phyloP scores from a whole-genome alignment of 2,329 filamentous ascomycete species.

The Oidium heveae region DNA sequence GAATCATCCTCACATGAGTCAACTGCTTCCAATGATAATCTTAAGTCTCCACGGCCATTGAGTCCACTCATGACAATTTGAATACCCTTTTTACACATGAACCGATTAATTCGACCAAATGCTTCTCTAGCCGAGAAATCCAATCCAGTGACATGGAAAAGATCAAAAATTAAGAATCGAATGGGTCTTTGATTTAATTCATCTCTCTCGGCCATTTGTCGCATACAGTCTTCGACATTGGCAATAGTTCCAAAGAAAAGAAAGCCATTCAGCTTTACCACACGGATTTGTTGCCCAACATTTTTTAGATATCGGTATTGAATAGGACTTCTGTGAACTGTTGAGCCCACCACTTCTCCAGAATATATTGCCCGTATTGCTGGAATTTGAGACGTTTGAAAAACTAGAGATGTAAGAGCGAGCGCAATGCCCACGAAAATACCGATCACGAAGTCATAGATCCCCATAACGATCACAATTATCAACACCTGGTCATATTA shows the following conservation, averaged over 20 bases:
- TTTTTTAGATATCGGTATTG: conserved; percentile 70
- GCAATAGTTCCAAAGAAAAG: conserved; percentile 98
- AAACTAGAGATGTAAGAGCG: conserved; percentile 72
- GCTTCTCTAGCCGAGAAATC: conserved; percentile 94
- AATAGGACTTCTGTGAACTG: conserved; percentile 70
- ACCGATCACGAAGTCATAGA: conserved; percentile 87
- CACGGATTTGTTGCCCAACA: conserved; percentile 67
- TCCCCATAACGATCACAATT: conserved; percentile 87
- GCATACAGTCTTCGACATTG: conserved; percentile 72
- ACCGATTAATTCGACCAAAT: conserved; percentile 73
- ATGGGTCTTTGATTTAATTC: conserved; percentile 57
- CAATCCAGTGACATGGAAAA: conserved; percentile 70
- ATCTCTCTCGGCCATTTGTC: conserved; percentile 58
- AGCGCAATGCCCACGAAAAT: conserved; percentile 80
- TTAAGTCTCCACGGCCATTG: conserved; percentile 48
- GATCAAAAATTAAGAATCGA: conserved; percentile 69
- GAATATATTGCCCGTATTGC: conserved; percentile 79
- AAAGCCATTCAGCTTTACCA: conserved; percentile 80
- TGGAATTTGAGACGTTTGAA: conserved; percentile 74
- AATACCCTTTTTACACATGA: conserved; percentile 54
- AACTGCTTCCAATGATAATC: conserved; percentile 56
- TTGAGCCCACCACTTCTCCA: conserved; percentile 71
- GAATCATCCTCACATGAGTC: conserved; percentile 52
- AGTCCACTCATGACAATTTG: conserved; percentile 65
- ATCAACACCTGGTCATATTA: conserved; percentile 35